Evolutionary conservation across 2,329 filamentous ascomycete genomes (phyloP).

Genomic region (Nigrograna mackinnonii): DNA sequence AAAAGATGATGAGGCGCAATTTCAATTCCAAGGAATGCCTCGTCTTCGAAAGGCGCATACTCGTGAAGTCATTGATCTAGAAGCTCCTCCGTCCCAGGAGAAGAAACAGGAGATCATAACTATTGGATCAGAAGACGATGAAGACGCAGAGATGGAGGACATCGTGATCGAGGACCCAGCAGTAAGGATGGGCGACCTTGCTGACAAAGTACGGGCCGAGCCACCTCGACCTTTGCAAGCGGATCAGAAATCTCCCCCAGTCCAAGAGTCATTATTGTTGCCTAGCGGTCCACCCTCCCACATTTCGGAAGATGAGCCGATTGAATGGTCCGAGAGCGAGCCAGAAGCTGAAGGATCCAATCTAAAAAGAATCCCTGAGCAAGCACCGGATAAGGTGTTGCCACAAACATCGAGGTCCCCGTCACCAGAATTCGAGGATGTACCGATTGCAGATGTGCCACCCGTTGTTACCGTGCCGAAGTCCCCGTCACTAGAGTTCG

Average conservation of each 20-base stretch:
- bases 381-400: too few relatives aligned
- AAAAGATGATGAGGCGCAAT: constrained; percentile 58
- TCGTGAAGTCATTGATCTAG: constrained; percentile 51
- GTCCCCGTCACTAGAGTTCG: constrained; percentile 55
- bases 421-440: constrained; percentile 55
- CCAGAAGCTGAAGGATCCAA: constrained; percentile 24
- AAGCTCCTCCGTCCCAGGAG: constrained; percentile 46
- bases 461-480: too few relatives aligned
- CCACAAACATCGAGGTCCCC: constrained; percentile 31
- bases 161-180: constrained; percentile 31
- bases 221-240: constrained; percentile 37
- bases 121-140: constrained; percentile 64
- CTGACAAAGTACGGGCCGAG: constrained; percentile 46
- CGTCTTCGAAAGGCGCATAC: constrained; percentile 61
- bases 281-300: constrained; percentile 25
- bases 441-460: constrained; percentile 28
- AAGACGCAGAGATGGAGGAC: constrained; percentile 35
- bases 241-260: constrained; percentile 20
- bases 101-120: constrained; percentile 60
- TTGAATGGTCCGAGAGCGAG: constrained; percentile 61
- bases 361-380: too few relatives aligned
- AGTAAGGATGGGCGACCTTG: constrained; percentile 47
- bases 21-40: constrained; percentile 67
- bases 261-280: constrained; percentile 17
- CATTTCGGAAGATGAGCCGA: constrained; percentile 42